Percentiles rank a stretch among this genome's conserved stretches.
These are phyloP conservation scores for Boletus vermiculosoides DNA, from an alignment of 768 basidiomycete species.

Conservation along the genomic window DNA sequence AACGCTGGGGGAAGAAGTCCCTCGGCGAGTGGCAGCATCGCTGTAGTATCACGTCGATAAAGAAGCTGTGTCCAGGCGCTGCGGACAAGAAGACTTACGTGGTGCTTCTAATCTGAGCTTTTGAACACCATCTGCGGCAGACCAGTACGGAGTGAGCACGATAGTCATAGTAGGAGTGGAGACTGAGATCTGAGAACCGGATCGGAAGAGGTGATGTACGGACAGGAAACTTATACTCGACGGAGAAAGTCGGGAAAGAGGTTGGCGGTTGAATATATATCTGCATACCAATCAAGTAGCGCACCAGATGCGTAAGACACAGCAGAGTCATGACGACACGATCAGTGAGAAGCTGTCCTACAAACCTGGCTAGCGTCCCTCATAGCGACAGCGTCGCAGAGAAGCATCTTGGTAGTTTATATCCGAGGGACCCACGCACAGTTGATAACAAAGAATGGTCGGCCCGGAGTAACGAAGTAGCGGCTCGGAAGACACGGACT, in stretches of 20 bases:
- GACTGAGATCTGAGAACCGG: not conserved
- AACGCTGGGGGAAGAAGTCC: conserved; percentile 64
- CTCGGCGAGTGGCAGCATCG: conserved; percentile 42
- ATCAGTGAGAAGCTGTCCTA: conserved; percentile 2
- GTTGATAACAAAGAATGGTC: not conserved
- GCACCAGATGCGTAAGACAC: not conserved
- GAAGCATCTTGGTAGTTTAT: not conserved
- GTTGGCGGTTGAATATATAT: not conserved
- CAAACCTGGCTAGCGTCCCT: not conserved
- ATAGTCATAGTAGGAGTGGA: conserved; percentile 42
- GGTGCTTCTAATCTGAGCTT: conserved; percentile 61
- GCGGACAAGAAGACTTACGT: conserved; percentile 36
- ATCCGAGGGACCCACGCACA: not conserved
- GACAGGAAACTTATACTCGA: not conserved
- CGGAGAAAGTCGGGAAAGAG: conserved; percentile 13
- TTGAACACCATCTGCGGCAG: conserved; percentile 56
- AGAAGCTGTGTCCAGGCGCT: not conserved
- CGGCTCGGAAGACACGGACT: too few relatives aligned
- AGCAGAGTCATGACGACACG: not conserved
- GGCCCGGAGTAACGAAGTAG: not conserved
- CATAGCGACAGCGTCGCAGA: not conserved
- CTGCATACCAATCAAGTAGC: conserved; percentile 1
- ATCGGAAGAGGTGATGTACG: not conserved
- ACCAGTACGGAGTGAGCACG: conserved; percentile 70
- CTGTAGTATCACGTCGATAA: conserved; percentile 27